Conservation (phyloP, 257 asterid genomes). For the Solanum tacnaense region DNA sequence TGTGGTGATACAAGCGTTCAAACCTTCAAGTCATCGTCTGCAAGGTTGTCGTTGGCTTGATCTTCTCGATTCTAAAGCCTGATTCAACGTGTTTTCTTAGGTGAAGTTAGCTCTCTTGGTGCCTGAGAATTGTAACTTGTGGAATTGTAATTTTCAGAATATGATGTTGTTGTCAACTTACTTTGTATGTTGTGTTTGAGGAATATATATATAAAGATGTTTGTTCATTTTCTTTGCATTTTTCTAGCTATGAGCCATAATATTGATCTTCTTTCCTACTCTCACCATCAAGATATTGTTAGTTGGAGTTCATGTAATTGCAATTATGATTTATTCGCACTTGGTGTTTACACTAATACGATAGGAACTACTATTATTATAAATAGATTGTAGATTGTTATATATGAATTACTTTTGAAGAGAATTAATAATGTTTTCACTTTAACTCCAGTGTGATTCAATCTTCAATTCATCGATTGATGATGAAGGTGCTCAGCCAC, state of each 20-base stretch:
- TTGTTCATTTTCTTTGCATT: neutral
- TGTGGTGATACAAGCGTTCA: neutral
- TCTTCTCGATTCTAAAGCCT: neutral
- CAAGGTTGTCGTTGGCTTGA: neutral
- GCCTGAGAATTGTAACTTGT: neutral
- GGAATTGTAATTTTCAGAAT: conserved; percentile 3
- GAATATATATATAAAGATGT: neutral
- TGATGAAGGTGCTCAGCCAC: neutral
- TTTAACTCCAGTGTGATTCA: neutral
- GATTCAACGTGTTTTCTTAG: neutral
- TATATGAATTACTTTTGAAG: neutral
- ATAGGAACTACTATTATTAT: neutral
- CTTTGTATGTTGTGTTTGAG: conserved; percentile 6
- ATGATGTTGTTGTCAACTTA: neutral
- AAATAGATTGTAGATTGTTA: too few relatives aligned
- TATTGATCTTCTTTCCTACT: neutral
- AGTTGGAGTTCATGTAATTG: neutral
- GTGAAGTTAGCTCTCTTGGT: neutral
- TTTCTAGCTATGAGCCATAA: neutral
- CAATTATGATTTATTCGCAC: neutral
- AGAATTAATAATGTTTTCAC: too few relatives aligned
- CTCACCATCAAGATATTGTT: neutral
- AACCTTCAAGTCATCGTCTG: neutral
- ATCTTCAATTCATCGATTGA: too few relatives aligned
- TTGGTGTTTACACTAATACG: neutral